Base-by-base conservation (phyloP, 2,329 filamentous ascomycete species). In the Dactylella cylindrospora region DNA sequence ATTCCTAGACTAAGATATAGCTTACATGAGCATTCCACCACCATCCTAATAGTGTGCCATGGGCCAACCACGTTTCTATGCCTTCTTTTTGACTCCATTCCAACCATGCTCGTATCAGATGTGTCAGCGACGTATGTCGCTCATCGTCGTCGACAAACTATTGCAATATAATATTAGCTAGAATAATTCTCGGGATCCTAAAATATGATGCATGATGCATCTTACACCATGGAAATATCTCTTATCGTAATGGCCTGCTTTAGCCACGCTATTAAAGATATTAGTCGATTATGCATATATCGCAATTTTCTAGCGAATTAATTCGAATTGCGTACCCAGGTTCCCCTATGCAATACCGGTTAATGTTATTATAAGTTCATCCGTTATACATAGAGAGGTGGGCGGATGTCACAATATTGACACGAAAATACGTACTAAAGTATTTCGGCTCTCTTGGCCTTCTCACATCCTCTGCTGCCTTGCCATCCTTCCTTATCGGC, bases 31-130 rank as follows among this genome's bases (percentile, higher is more conserved):
- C 77, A 71, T 89, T 91, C 88, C 88, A 94, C 86, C 86, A 93
- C 88, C 88, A 94, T 9, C 88, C 88, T 17, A 94, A 76, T 43
- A 93, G 74, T 3, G 88, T 90, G 41, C 88, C 88, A 72, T 94
- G 88, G 31, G 88, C 88, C 59, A 94, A 82, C 88, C 88, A 93
- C 0, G 88, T 91, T 73, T 91, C 86, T 64, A 89, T 74, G 5
- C 81, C 80, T 49, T 84, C 76, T 13, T 79, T 76, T 36, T 77
- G 75, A 72, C 87, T 85, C 52, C 81, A 83, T 38, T 78, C 77
- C 36, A 93, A 78, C 73, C 93, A 93, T 45, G 86, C 84, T 65
- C 83, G 81, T 66, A 90, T 80, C 66, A 93, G 81, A 71, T 86
- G 79, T 43, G 78, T 78, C 52, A 91, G 79, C 4, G 81, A 82